These are phyloP conservation scores for Mycena sanguinolenta DNA, from an alignment of 768 basidiomycete species.

Conservation along the genomic window DNA sequence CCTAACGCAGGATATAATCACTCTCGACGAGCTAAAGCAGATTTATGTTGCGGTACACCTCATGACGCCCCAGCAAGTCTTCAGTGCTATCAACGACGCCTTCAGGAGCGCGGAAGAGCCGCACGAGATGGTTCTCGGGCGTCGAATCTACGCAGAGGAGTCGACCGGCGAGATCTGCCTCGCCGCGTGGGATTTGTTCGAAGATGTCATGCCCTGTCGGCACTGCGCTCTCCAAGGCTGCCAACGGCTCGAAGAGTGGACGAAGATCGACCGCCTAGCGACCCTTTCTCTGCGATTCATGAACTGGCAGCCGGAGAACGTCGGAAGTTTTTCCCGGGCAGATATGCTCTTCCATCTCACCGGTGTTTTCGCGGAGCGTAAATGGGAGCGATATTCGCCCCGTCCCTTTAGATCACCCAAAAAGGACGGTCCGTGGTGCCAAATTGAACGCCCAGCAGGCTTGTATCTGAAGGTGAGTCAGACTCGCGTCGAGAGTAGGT, in stretches of 20 bases:
- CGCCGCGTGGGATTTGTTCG: slow-evolving; percentile 32
- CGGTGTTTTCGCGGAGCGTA: slow-evolving; percentile 23
- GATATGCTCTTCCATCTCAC: slow-evolving; percentile 28
- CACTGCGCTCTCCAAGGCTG: slow-evolving; percentile 26
- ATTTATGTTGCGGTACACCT: slow-evolving; percentile 29
- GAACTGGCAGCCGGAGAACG: slow-evolving; percentile 22
- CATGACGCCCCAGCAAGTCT: slow-evolving; percentile 21
- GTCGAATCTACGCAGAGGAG: slow-evolving; percentile 15
- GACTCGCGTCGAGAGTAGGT: no score
- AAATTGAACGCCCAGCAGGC: slow-evolving; percentile 16
- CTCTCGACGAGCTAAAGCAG: slow-evolving; percentile 30
- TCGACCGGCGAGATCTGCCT: slow-evolving; percentile 6
- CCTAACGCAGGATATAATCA: slow-evolving; percentile 21
- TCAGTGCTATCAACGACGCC: slow-evolving; percentile 27
- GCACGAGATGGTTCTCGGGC: slow-evolving; percentile 17
- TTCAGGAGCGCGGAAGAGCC: neutral
- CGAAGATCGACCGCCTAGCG: slow-evolving; percentile 15
- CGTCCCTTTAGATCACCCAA: neutral
- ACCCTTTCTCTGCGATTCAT: slow-evolving; percentile 22
- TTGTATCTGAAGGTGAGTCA: slow-evolving; percentile 22
- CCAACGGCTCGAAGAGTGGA: slow-evolving; percentile 21
- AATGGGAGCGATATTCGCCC: slow-evolving; percentile 18
- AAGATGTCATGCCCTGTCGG: slow-evolving; percentile 30
- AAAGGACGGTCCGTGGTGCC: neutral
- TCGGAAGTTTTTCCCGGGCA: neutral